These are phyloP conservation scores for Cupressus sempervirens DNA, from an alignment of 75 land plant species.

Conservation along the genomic window DNA sequence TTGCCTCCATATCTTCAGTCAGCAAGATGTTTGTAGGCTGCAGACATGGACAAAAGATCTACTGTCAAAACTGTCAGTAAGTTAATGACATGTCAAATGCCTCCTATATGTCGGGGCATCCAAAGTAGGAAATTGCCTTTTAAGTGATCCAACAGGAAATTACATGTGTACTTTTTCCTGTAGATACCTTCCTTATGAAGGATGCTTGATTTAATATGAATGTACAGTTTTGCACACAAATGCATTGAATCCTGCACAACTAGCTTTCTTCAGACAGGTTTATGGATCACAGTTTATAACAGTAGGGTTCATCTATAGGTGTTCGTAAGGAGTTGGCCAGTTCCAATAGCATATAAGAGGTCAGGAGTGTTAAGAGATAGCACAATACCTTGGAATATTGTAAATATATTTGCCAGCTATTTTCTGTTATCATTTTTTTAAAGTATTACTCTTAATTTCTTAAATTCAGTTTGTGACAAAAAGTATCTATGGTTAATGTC, in stretches of 20 bases:
- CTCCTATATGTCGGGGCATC: neutral
- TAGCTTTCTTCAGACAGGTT: neutral
- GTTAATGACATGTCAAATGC: neutral
- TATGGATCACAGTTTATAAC: neutral
- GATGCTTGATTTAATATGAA: neutral
- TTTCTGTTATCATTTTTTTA: neutral
- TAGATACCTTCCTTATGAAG: neutral
- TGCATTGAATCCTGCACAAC: neutral
- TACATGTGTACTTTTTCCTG: neutral
- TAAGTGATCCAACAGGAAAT: neutral
- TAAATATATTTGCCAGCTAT: neutral
- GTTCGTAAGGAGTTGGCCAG: neutral
- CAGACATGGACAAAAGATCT: neutral
- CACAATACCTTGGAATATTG: neutral
- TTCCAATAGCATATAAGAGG: neutral
- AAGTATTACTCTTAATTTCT: neutral
- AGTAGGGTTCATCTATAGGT: neutral
- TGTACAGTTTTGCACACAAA: neutral
- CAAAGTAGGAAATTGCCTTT: neutral
- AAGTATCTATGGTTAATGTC: neutral
- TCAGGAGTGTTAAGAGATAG: neutral
- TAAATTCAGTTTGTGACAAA: neutral
- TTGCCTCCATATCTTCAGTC: conserved; percentile 43
- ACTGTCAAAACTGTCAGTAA: neutral
- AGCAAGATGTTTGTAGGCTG: conserved; percentile 71